A percentile compares a stretch with the other conserved stretches of the same genome.
phyloP scores from a whole-genome alignment of 352 stramenopile genomes.

The Pythium aristosporum region DNA sequence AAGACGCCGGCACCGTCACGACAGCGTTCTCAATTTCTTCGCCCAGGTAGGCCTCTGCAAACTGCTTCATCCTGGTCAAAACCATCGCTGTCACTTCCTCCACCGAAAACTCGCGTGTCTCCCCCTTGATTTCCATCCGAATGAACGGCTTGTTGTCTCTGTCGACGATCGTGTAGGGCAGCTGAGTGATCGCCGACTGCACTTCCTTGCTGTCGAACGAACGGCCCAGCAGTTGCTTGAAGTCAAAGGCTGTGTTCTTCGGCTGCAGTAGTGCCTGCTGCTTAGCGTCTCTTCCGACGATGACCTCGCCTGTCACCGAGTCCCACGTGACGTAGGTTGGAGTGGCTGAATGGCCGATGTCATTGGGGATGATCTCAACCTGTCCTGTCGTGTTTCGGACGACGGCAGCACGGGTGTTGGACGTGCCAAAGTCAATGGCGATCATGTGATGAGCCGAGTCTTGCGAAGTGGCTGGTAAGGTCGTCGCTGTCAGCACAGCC shows the following conservation, averaged over 20 bases:
- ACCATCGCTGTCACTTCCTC: conserved; percentile 68
- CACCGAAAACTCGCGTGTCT: conserved; percentile 46
- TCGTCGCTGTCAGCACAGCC: background rate
- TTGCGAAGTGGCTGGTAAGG: background rate
- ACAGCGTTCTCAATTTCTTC: conserved; percentile 34
- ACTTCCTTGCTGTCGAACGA: conserved; percentile 88
- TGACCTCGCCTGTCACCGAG: conserved; percentile 51
- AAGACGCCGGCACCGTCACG: conserved; percentile 33
- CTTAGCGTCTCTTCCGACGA: conserved; percentile 92
- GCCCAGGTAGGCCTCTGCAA: conserved; percentile 46
- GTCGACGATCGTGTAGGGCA: conserved; percentile 67
- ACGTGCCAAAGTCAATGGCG: background rate
- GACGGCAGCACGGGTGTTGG: background rate
- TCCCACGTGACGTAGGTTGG: conserved; percentile 92
- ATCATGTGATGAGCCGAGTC: background rate
- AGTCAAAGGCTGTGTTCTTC: conserved; percentile 94
- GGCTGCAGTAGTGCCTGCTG: conserved; percentile 89
- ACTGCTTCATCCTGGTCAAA: conserved; percentile 49
- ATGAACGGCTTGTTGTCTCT: conserved; percentile 72
- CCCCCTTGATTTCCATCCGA: conserved; percentile 41
- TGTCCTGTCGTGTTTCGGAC: background rate
- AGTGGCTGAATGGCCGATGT: conserved; percentile 87
- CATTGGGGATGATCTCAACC: conserved; percentile 35
- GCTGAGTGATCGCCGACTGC: conserved; percentile 58
- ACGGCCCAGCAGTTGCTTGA: conserved; percentile 93